These are phyloP conservation scores for Lentinula guzmanii DNA, from an alignment of 768 basidiomycete genomes.

Conservation along the genomic window DNA sequence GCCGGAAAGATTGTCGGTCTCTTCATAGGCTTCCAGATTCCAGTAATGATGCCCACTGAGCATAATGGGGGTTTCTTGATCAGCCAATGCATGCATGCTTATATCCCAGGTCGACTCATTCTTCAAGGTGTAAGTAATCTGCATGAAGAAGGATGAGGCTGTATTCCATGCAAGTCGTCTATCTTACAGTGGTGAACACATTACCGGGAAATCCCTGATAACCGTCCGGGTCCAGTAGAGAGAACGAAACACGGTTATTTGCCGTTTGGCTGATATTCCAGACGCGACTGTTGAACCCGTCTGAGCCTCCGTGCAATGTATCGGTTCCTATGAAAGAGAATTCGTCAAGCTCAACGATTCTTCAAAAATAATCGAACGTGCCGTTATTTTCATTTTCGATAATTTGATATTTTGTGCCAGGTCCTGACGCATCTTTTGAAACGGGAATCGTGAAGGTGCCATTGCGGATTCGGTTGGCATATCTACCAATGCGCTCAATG, in stretches of 20 bases:
- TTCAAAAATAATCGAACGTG: not conserved
- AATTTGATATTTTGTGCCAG: constrained; percentile 29
- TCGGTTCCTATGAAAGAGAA: too few relatives aligned
- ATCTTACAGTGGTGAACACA: constrained; percentile 26
- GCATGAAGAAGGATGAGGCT: constrained; percentile 32
- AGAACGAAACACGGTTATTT: too few relatives aligned
- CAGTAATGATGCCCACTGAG: constrained; percentile 24
- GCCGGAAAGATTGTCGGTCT: too few relatives aligned
- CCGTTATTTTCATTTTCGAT: constrained; percentile 14
- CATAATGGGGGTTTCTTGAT: constrained; percentile 34
- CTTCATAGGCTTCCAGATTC: too few relatives aligned
- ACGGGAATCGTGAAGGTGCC: constrained; percentile 39
- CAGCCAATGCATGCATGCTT: too few relatives aligned
- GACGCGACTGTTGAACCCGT: constrained; percentile 33
- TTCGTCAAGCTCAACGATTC: constrained; percentile 20
- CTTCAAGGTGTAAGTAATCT: constrained; percentile 8
- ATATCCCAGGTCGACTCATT: too few relatives aligned
- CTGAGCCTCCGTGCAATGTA: constrained; percentile 35
- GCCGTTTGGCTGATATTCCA: constrained; percentile 21
- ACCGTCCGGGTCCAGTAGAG: constrained; percentile 30
- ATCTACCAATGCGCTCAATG: constrained; percentile 17
- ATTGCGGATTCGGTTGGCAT: constrained; percentile 37
- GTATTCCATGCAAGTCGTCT: constrained; percentile 12
- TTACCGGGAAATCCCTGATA: constrained; percentile 43
- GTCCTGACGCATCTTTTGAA: constrained; percentile 30